phyloP scores from a whole-genome alignment of 257 asterid species.

The Solanum gandarillasii region DNA sequence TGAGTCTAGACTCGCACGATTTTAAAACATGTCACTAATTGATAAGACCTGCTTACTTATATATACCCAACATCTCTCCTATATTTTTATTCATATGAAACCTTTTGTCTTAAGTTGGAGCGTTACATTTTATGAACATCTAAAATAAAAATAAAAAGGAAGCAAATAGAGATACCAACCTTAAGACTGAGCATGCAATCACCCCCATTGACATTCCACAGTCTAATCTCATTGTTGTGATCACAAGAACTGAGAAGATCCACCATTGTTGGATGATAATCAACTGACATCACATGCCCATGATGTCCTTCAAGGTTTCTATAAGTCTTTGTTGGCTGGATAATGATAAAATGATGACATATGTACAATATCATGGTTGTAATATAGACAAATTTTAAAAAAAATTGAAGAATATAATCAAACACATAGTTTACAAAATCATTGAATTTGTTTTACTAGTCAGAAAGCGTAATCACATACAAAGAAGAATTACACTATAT shows the following conservation, averaged over 20 bases:
- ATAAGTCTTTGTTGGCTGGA: background rate
- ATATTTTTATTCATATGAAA: fast-evolving
- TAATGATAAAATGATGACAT: background rate
- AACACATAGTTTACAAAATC: background rate
- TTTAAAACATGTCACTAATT: fast-evolving
- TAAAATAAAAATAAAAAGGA: background rate
- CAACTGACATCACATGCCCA: background rate
- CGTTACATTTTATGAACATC: background rate
- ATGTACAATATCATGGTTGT: background rate
- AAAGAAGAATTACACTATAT: fast-evolving
- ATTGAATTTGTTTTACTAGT: too few relatives aligned
- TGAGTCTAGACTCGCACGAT: fast-evolving
- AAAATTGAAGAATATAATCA: background rate
- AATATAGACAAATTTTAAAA: background rate
- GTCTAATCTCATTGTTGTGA: background rate
- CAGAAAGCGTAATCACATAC: background rate
- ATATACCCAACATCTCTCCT: background rate
- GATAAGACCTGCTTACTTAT: too few relatives aligned
- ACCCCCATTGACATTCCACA: background rate
- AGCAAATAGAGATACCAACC: background rate
- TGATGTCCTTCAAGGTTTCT: background rate
- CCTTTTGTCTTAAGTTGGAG: background rate
- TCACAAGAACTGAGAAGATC: background rate
- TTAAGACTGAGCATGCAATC: background rate
- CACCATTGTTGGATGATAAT: background rate